phyloP scores from a whole-genome alignment of 2,329 filamentous ascomycete genomes.

The Dryadomyces quercivorus region DNA sequence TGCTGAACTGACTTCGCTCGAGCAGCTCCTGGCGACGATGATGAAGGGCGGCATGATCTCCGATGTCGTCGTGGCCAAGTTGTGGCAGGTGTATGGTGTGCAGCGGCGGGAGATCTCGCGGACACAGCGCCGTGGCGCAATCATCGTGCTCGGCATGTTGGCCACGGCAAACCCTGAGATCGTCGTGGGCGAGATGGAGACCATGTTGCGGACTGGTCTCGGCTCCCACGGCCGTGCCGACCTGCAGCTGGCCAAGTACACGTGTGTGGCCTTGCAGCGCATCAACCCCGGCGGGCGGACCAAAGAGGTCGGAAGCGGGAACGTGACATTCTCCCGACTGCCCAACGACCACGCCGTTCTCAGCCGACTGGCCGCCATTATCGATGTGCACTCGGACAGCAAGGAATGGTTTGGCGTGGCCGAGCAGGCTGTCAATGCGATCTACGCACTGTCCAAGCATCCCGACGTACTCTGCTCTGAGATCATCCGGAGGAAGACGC shows the following conservation, averaged over 20 bases:
- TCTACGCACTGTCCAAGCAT: conserved; percentile 88
- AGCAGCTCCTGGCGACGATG: conserved; percentile 93
- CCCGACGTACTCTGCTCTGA: conserved; percentile 89
- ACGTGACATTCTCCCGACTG: conserved; percentile 60
- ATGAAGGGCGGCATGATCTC: conserved; percentile 86
- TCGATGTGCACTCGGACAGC: conserved; percentile 74
- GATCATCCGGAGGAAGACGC: conserved; percentile 77
- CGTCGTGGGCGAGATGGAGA: conserved; percentile 88
- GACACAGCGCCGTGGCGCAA: conserved; percentile 80
- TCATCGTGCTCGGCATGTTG: conserved; percentile 95
- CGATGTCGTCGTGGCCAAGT: conserved; percentile 74
- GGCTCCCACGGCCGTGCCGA: conserved; percentile 70
- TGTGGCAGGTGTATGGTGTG: conserved; percentile 96
- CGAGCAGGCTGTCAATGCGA: conserved; percentile 90
- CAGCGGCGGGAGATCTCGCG: conserved; percentile 88
- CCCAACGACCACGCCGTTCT: conserved; percentile 88
- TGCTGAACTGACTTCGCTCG: conserved; percentile 86
- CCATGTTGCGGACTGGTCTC: conserved; percentile 81
- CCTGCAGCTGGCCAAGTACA: conserved; percentile 83
- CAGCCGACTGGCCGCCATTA: conserved; percentile 66
- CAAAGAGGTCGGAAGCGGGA: conserved; percentile 54
- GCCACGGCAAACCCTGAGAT: conserved; percentile 87
- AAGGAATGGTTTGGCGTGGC: conserved; percentile 96
- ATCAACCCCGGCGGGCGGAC: conserved; percentile 79
- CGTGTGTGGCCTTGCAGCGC: conserved; percentile 80